Base-by-base conservation (phyloP, 2,329 filamentous ascomycete species). In the Fusarium torulosum region DNA sequence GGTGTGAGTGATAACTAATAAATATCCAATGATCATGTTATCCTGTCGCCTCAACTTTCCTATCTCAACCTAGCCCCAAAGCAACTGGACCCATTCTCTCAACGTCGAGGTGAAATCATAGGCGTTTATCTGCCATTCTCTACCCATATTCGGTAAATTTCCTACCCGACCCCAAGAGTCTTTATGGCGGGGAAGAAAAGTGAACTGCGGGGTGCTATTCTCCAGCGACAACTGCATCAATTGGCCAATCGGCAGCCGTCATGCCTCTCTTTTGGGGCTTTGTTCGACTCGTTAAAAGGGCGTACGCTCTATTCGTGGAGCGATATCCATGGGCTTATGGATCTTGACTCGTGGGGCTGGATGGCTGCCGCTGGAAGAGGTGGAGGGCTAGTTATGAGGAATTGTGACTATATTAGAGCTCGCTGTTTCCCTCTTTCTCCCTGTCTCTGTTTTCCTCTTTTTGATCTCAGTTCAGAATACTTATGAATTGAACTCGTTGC, bases 331-430 rank as follows among this genome's bases (percentile, higher is more conserved):
- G 27, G 37, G 27, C 25, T 46, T n/a, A 61, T 55, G 44, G 54
- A 42, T 46, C 50, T 66, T 64, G 65, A 66, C 55, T 59, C 65
- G 65, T 56, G 66, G 66, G 60, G 55, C 60, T 66, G 64, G 53
- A 43, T 53, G 47, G 37, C 52, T 42, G 53, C 51, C 55, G 55
- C 37, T 42, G 37, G 53, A 42, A 31, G 46, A 37, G 53, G 64
- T 42, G 56, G 41, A 65, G 63, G 46, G 49, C 21, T 17, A 49
- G 49, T 19, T 19, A 52, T 57, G 46, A 50, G 31, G 29, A 50
- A 43, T 20, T 17, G 27, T 46, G 41, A 64, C 49, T 68, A 69
- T 69, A 69, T 66, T 66, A 69, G 45, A 60, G 53, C 53, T 63
- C 52, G 19, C 25, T 33, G 17, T 20, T 37, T 29, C 51, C 38